Percentiles rank a stretch among this genome's conserved stretches.
phyloP scores from a whole-genome alignment of 495 filamentous ascomycete species.

The Penicillium crystallinum region DNA sequence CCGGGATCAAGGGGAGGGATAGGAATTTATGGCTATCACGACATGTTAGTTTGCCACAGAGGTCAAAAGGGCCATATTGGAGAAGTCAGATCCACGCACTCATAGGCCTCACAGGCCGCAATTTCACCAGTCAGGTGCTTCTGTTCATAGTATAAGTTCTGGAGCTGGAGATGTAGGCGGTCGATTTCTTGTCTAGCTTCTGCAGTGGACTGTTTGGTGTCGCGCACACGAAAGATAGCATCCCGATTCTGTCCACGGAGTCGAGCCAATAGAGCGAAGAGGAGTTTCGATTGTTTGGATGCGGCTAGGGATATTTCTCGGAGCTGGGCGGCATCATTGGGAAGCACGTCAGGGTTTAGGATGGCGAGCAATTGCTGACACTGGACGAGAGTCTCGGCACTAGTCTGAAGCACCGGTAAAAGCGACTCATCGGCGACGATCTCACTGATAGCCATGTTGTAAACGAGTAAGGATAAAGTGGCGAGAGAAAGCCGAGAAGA shows the following conservation, averaged over 20 bases:
- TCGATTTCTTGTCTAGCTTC: slow-evolving; percentile 90
- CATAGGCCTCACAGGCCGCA: slow-evolving; percentile 80
- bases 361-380: slow-evolving; percentile 66
- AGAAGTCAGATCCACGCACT: slow-evolving; percentile 54
- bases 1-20: slow-evolving; percentile 74
- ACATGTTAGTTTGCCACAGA: slow-evolving; percentile 12
- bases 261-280: slow-evolving; percentile 73
- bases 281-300: slow-evolving; percentile 71
- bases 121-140: slow-evolving; percentile 88
- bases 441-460: slow-evolving; percentile 48
- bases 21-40: slow-evolving; percentile 74
- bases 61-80: background rate
- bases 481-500: slow-evolving; percentile 4
- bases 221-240: slow-evolving; percentile 71
- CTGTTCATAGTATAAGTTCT: slow-evolving; percentile 97
- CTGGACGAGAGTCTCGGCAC: slow-evolving; percentile 63
- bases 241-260: slow-evolving; percentile 78
- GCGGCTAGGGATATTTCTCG: slow-evolving; percentile 55
- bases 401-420: slow-evolving; percentile 63
- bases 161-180: slow-evolving; percentile 81
- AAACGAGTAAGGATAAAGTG: background rate
- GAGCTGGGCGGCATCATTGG: slow-evolving; percentile 28
- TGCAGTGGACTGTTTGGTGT: slow-evolving; percentile 80
- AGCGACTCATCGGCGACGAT: slow-evolving; percentile 69
- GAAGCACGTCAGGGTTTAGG: slow-evolving; percentile 43